Conservation (phyloP, 352 stramenopile genomes). For the Phytophthora ramorum region DNA sequence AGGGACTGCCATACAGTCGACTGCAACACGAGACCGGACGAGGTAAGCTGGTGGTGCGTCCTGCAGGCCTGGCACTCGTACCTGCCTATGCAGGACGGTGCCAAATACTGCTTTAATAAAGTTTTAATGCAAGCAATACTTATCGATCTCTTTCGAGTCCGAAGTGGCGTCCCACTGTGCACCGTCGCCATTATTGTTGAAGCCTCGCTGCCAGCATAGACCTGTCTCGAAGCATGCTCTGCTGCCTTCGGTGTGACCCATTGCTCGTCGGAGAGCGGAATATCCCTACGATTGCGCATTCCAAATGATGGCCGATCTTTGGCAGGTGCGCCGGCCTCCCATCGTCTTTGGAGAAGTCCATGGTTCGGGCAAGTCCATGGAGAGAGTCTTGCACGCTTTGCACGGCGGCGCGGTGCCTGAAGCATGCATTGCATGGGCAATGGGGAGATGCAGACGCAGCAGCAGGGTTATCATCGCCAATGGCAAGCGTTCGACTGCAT, state of each 20-base stretch:
- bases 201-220: background rate
- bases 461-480: slow-evolving; percentile 6
- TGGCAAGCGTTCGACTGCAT: slow-evolving; percentile 1
- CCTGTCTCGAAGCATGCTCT: background rate
- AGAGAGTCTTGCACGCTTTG: background rate
- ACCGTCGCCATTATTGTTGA: background rate
- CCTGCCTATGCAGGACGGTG: too few species aligned
- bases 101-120: background rate
- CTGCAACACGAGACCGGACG: background rate
- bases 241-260: background rate
- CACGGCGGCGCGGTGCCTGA: background rate
- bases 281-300: slow-evolving; percentile 11
- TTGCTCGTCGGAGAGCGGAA: background rate
- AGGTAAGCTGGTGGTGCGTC: background rate
- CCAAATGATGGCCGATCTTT: slow-evolving; percentile 14
- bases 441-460: background rate
- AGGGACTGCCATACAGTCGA: background rate
- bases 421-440: background rate
- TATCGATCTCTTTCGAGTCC: background rate
- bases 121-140: background rate
- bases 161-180: background rate
- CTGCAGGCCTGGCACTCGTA: background rate
- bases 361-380: too few species aligned
- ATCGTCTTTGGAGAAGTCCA: background rate
- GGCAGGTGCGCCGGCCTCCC: slow-evolving; percentile 4